Evolutionary conservation across 257 asterid genomes (phyloP).

Genomic region (Haberlea rhodopensis): DNA sequence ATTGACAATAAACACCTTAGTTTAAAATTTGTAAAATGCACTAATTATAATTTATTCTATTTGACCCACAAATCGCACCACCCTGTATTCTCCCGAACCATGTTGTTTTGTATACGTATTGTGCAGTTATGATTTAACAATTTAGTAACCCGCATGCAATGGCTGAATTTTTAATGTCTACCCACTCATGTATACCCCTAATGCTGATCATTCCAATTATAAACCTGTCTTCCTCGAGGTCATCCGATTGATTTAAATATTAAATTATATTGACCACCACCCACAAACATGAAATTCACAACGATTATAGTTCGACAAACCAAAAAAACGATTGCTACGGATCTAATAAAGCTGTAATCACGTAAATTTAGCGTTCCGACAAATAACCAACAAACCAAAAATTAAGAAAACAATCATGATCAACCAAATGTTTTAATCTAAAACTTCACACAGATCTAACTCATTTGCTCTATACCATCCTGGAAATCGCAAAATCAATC

Average conservation of each 20-base stretch:
- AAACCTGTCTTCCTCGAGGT: background rate
- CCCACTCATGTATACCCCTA: no score
- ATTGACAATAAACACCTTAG: no score
- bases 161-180: no score
- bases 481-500: background rate
- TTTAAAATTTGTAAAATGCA: no score
- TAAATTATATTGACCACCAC: background rate
- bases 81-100: no score
- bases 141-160: no score
- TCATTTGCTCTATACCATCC: background rate
- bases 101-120: no score
- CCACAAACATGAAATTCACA: background rate
- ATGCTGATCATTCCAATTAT: background rate
- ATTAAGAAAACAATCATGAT: background rate
- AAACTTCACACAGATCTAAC: slow-evolving; percentile 1
- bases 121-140: no score
- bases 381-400: slow-evolving; percentile 19
- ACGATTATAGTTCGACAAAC: background rate
- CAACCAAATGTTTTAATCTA: background rate
- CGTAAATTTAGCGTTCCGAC: slow-evolving; percentile 17
- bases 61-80: no score
- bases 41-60: no score
- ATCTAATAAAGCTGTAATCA: slow-evolving; percentile 2
- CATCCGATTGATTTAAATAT: background rate
- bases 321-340: background rate